Conservation (phyloP, 192 early-diverging fungal species). For the Backusella circina region DNA sequence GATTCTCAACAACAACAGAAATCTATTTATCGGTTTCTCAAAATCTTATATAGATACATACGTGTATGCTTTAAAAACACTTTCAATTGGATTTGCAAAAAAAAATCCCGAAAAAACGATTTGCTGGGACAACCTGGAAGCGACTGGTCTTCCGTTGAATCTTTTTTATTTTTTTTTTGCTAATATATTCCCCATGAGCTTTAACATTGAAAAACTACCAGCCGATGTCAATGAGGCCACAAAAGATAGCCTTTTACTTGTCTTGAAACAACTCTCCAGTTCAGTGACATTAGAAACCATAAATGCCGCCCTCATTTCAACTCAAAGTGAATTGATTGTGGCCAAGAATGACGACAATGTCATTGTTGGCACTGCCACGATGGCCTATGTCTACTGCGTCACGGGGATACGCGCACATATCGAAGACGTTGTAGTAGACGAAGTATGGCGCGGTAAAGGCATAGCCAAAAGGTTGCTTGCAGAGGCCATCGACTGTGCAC, state of each 20-base stretch:
- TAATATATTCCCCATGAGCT: background rate
- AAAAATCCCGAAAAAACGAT: background rate
- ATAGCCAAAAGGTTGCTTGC: constrained; percentile 28
- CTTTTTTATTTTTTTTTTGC: background rate
- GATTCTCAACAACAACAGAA: too few relatives aligned
- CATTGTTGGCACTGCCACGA: constrained; percentile 38
- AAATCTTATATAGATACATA: too few relatives aligned
- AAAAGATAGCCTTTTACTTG: background rate
- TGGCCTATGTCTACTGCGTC: constrained; percentile 27
- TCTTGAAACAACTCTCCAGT: constrained; percentile 1
- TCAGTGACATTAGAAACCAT: background rate
- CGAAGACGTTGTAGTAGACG: constrained; percentile 44
- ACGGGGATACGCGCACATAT: constrained; percentile 47
- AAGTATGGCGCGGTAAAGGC: constrained; percentile 31
- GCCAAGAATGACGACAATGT: background rate
- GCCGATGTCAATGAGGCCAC: background rate
- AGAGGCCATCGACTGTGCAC: constrained; percentile 24
- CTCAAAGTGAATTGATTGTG: constrained; percentile 1
- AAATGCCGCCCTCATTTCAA: background rate
- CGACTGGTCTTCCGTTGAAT: background rate
- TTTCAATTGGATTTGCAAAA: background rate
- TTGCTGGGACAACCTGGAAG: background rate
- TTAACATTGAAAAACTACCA: background rate
- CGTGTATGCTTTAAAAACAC: background rate
- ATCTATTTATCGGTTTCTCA: too few relatives aligned